Conservation (phyloP, 805 yeast species). For the Wickerhamiella lipophila region DNA sequence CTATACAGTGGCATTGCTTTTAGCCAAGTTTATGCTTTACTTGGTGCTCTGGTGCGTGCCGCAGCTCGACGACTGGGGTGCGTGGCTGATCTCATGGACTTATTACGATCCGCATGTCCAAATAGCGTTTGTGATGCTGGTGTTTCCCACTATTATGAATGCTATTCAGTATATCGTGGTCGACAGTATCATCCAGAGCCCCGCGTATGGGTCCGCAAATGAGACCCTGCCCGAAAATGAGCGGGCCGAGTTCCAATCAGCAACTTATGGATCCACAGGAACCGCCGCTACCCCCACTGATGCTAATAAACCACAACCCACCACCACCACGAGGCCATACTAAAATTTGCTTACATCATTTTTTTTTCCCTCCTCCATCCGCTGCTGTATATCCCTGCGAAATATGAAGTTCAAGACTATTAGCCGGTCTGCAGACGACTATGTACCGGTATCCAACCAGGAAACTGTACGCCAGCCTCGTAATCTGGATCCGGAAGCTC, state of each 20-base stretch:
- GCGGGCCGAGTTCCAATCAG: background rate
- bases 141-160: constrained; percentile 33
- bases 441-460: constrained; percentile 82
- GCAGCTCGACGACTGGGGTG: constrained; percentile 55
- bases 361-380: background rate
- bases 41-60: constrained; percentile 50
- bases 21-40: constrained; percentile 52
- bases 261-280: background rate
- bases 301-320: background rate
- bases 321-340: too few relatives aligned
- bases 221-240: background rate
- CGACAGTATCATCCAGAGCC: constrained; percentile 48
- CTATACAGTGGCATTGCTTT: constrained; percentile 48
- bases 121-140: constrained; percentile 74
- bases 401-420: constrained; percentile 74
- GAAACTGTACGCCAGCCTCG: constrained; percentile 82
- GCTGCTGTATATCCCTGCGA: too few relatives aligned
- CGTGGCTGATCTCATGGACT: constrained; percentile 71
- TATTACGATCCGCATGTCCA: constrained; percentile 62
- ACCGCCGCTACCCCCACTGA: background rate
- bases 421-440: constrained; percentile 78
- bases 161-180: constrained; percentile 42
- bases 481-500: constrained; percentile 84
- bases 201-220: constrained; percentile 25
- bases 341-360: constrained; percentile 6